These are phyloP conservation scores for Aspergillus carlsbadensis DNA, from an alignment of 495 filamentous ascomycete species.

Conservation along the genomic window DNA sequence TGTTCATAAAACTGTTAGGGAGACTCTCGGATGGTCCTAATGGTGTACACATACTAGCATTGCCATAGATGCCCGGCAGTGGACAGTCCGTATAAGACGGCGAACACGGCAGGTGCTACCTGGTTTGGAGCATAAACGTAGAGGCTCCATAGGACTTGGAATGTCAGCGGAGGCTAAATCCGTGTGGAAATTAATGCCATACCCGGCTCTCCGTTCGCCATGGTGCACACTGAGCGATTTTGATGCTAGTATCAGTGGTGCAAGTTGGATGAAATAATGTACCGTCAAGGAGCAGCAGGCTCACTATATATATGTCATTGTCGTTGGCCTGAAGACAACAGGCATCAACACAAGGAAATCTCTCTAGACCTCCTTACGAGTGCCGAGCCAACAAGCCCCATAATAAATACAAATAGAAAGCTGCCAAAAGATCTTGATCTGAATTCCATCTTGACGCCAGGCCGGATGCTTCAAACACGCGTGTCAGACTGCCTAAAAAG, in stretches of 20 bases:
- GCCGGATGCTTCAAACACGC: background rate
- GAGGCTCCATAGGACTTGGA: slow-evolving; percentile 31
- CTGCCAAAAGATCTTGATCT: background rate
- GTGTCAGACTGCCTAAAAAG: background rate
- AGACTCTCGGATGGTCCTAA: background rate
- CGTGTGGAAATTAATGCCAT: slow-evolving; percentile 14
- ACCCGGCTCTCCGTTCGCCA: background rate
- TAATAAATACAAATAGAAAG: no score
- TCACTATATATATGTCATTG: no score
- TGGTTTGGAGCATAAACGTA: slow-evolving; percentile 68
- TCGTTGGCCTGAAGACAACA: no score
- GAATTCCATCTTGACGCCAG: background rate
- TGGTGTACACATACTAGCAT: slow-evolving; percentile 44
- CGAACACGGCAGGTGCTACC: slow-evolving; percentile 57
- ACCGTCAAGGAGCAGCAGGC: no score
- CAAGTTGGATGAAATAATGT: no score
- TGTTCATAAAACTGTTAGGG: background rate
- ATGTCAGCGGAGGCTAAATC: no score
- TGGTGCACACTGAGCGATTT: no score
- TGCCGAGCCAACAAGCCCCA: no score
- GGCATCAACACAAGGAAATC: no score
- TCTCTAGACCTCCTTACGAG: no score
- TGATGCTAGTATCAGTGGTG: background rate
- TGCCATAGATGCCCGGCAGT: slow-evolving; percentile 54
- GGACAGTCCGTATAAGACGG: slow-evolving; percentile 52